phyloP scores from a whole-genome alignment of 2,329 filamentous ascomycete genomes.

The Fusarium poae region DNA sequence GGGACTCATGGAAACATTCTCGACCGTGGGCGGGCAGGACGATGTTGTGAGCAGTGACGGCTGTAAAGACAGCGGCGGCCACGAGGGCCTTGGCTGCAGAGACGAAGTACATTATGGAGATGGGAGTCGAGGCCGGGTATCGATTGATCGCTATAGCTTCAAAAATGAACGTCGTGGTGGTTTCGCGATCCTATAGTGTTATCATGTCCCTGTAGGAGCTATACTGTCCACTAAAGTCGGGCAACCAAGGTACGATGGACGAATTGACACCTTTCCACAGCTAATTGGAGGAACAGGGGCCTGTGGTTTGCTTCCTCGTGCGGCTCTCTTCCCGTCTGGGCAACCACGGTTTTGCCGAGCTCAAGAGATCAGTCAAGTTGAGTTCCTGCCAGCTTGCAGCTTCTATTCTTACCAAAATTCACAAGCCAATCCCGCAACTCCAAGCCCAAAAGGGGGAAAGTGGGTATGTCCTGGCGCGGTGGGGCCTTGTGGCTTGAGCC shows the following conservation, averaged over 20 bases:
- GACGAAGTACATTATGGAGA: conserved; percentile 49
- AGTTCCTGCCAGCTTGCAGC: conserved; percentile 40
- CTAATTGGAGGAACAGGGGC: conserved; percentile 28
- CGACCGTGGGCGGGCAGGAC: conserved; percentile 91
- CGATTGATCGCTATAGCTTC: conserved; percentile 19
- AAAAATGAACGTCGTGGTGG: conserved; percentile 33
- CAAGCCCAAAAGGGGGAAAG: conserved; percentile 41
- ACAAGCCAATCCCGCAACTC: conserved; percentile 38
- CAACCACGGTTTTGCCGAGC: conserved; percentile 46
- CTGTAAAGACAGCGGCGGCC: conserved; percentile 62
- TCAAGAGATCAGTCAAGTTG: not conserved
- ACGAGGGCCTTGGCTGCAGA: conserved; percentile 59
- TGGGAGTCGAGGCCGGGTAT: conserved; percentile 12
- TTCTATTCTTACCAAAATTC: conserved; percentile 23
- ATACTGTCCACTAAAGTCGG: conserved; percentile 32
- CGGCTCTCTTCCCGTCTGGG: conserved; percentile 18
- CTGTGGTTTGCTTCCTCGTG: conserved; percentile 14
- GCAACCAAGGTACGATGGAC: conserved; percentile 22
- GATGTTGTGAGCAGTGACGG: conserved; percentile 90
- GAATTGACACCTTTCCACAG: conserved; percentile 52
- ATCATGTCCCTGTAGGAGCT: conserved; percentile 38
- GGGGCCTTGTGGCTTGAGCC: conserved; percentile 30
- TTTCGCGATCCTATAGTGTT: conserved; percentile 28
- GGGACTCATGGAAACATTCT: conserved; percentile 96
- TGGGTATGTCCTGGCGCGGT: conserved; percentile 18